Evolutionary conservation across 2,329 filamentous ascomycete genomes (phyloP), one percentile per base, ranked within the genome.

Genomic region (Paecilomyces dactylethromorphus): DNA sequence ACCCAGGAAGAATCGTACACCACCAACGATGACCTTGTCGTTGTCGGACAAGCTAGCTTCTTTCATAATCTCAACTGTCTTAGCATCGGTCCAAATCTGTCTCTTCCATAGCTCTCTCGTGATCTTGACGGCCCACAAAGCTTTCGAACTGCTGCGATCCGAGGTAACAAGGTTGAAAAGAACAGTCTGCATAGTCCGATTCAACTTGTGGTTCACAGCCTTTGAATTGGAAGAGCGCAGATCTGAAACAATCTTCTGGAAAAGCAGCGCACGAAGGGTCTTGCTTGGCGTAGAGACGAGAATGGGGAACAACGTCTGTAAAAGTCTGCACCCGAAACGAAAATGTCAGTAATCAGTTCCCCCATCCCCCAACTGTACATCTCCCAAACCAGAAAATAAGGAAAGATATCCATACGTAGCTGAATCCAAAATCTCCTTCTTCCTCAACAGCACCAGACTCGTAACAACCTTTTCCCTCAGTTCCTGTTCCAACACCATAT

Each of bases 11-110:
- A 97, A 99, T 24, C 91, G 85, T 13, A 95, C 90, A 52, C 91
- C 92, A 15, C 92, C 91, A 5, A 89, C 81, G 26, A 94, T 85
- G 3, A 97, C 92, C 77, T 99, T 99, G 67, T 95, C 91, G 66
- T 97, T 96, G 56, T 96, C 89, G 3, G 91, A 87, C 58, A 99
- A 78, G 57, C 88, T 87, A 0, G 93, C 92, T 76, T 96, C 90
- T 76, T 96, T 96, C 92, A 99, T 97, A 64, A 97, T 90, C 69
- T 96, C 92, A n/a, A 97, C 94, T 0, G 93, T 87, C 73, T 92
- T 94, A 1, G 92, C 85, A 68, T 99, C 94, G 10, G 90, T 91
- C 94, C 94, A 99, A 63, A 97, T 87, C 67, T 97, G 92, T 53
- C 93, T 85, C 76, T 92, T 96, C 94, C 94, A 99, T 69, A 99